These are phyloP conservation scores for Flagelloscypha sp. DNA, from an alignment of 768 basidiomycete species.

Conservation along the genomic window DNA sequence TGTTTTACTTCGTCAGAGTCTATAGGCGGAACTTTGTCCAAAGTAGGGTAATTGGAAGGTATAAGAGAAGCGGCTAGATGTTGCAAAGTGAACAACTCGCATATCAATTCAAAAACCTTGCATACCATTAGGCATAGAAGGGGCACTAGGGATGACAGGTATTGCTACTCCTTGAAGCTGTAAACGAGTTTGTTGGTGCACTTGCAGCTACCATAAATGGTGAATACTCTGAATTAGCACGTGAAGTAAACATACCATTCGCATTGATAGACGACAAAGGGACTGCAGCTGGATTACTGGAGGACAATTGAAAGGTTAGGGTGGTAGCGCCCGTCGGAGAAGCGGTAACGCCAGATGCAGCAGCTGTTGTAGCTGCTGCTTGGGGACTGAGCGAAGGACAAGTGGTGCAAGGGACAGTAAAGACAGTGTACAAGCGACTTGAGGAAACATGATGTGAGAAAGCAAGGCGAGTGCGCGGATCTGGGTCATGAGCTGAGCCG, in stretches of 20 bases:
- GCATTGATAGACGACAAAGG: constrained; percentile 44
- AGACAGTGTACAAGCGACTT: too few relatives aligned
- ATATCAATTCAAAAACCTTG: constrained; percentile 9
- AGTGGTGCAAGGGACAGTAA: constrained; percentile 7
- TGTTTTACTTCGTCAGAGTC: constrained; percentile 56
- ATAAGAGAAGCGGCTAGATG: constrained; percentile 31
- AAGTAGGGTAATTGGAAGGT: constrained; percentile 53
- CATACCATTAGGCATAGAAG: constrained; percentile 48
- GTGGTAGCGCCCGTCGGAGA: constrained; percentile 16
- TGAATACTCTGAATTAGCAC: constrained; percentile 15
- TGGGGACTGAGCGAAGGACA: constrained; percentile 8
- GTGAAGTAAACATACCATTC: too few relatives aligned
- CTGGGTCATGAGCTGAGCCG: constrained; percentile 14
- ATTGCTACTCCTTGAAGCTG: constrained; percentile 24
- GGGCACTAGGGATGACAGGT: constrained; percentile 47
- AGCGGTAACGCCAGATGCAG: constrained; percentile 12
- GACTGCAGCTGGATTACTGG: constrained; percentile 55
- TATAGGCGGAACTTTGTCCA: constrained; percentile 54
- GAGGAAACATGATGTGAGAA: too few relatives aligned
- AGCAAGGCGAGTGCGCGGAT: constrained; percentile 23
- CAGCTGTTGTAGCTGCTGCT: constrained; percentile 14
- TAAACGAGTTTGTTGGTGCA: too few relatives aligned
- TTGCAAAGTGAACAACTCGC: constrained; percentile 2
- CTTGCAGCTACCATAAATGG: too few relatives aligned
- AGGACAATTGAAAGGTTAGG: constrained; percentile 34